Conservation (phyloP, 371 early-diverging fungal species). For the Rhizopus sp. region DNA sequence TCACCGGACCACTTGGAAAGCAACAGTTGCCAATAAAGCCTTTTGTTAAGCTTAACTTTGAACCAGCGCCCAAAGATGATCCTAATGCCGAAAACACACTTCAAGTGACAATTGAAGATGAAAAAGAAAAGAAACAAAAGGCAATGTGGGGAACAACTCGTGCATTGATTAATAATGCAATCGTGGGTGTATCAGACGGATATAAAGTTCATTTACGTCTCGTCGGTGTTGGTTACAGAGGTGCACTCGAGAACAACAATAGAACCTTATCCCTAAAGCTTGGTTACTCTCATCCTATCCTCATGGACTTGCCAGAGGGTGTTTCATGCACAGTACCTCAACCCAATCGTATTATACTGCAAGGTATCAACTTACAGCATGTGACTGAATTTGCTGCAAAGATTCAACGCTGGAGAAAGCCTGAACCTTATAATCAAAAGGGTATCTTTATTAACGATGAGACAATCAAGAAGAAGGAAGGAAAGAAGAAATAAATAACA, state of each 20-base stretch:
- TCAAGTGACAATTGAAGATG: slow-evolving; percentile 63
- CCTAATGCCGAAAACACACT: slow-evolving; percentile 56
- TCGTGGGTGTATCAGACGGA: slow-evolving; percentile 91
- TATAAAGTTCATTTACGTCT: slow-evolving; percentile 81
- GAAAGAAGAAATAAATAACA: slow-evolving; percentile 85
- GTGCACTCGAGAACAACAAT: slow-evolving; percentile 69
- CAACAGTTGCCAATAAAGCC: slow-evolving; percentile 79
- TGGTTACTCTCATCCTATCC: slow-evolving; percentile 88
- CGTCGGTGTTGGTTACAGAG: slow-evolving; percentile 96
- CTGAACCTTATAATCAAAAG: slow-evolving; percentile 99
- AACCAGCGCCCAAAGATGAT: slow-evolving; percentile 30
- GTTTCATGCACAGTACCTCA: slow-evolving; percentile 79
- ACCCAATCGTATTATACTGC: slow-evolving; percentile 85
- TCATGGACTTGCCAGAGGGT: slow-evolving; percentile 79
- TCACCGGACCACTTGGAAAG: slow-evolving; percentile 84
- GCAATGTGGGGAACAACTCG: slow-evolving; percentile 98
- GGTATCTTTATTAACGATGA: slow-evolving; percentile 97
- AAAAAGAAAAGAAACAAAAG: slow-evolving; percentile 68
- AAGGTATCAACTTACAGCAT: slow-evolving; percentile 75
- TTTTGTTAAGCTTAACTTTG: slow-evolving; percentile 67
- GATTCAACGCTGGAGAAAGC: slow-evolving; percentile 88
- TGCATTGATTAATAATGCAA: slow-evolving; percentile 82
- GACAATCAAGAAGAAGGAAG: slow-evolving; percentile 95
- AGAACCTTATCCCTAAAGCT: slow-evolving; percentile 76
- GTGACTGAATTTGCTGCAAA: slow-evolving; percentile 92